phyloP scores from a whole-genome alignment of 2,329 filamentous ascomycete genomes.

The Geoglossum cookeanum region DNA sequence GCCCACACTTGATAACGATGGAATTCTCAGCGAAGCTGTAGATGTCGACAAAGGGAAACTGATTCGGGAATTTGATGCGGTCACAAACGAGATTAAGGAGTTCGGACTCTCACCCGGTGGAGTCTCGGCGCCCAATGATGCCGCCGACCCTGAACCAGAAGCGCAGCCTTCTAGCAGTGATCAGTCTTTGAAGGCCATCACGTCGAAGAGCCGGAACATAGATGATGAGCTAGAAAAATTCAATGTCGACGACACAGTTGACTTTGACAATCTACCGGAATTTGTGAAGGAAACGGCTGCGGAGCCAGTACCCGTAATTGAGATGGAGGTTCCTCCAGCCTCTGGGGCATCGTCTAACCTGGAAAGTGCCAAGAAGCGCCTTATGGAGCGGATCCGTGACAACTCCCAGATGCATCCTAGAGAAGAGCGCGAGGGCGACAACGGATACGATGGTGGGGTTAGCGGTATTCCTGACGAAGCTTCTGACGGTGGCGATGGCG shows the following conservation, averaged over 20 bases:
- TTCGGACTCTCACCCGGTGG: not conserved
- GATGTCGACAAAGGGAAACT: not conserved
- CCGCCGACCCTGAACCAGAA: not conserved
- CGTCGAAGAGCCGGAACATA: not conserved
- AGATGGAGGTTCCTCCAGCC: not conserved
- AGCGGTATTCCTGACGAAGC: slow-evolving; percentile 23
- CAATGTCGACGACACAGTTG: not conserved
- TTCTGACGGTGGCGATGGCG: slow-evolving; percentile 22
- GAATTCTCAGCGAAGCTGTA: not conserved
- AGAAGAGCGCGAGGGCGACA: slow-evolving; percentile 3
- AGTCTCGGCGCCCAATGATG: not conserved
- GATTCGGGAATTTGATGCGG: not conserved
- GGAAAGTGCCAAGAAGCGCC: slow-evolving; percentile 5
- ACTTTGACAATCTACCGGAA: not conserved
- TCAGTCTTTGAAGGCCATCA: not conserved
- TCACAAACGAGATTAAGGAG: not conserved
- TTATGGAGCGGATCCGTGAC: slow-evolving; percentile 16
- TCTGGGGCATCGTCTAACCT: slow-evolving; percentile 2
- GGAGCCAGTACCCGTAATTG: not conserved
- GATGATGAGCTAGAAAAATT: too few species aligned
- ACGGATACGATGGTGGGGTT: slow-evolving; percentile 22
- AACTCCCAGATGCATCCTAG: not conserved
- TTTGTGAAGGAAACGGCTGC: too few species aligned
- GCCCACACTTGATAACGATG: not conserved
- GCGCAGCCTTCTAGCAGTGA: not conserved